A percentile compares a stretch with the other conserved stretches of the same genome.
Conservation (phyloP, 2,329 filamentous ascomycete species). For the Fusarium denticulatum region DNA sequence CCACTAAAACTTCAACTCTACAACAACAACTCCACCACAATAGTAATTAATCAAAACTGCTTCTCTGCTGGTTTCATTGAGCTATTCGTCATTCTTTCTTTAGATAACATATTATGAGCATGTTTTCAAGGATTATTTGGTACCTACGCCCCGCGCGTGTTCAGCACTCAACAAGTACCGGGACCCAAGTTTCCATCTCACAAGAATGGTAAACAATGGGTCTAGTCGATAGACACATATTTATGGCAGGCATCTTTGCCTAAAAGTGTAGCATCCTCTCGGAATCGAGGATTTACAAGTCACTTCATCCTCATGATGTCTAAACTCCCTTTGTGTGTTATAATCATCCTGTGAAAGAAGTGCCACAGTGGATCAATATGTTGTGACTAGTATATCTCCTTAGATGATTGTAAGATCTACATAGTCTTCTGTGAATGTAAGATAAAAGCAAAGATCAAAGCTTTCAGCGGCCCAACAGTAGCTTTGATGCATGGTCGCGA, state of each 20-base stretch:
- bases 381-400: no score
- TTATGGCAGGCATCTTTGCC: neutral
- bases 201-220: rapidly evolving
- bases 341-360: neutral
- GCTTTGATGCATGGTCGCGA: neutral
- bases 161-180: neutral
- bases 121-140: no score
- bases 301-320: no score
- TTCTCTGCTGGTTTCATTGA: no score
- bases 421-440: neutral
- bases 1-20: no score
- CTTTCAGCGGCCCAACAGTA: neutral
- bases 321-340: neutral
- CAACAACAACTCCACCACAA: no score
- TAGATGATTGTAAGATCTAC: rapidly evolving
- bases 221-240: no score
- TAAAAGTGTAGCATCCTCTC: neutral
- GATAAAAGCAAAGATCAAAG: neutral
- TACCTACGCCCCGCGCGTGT: no score
- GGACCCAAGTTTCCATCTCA: neutral
- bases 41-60: no score
- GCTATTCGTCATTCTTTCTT: no score
- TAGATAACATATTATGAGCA: no score
- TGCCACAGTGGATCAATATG: neutral
- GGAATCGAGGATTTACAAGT: neutral